Evolutionary conservation across 108 stramenopile species (phyloP).

Genomic region (Skeletonema potamos): DNA sequence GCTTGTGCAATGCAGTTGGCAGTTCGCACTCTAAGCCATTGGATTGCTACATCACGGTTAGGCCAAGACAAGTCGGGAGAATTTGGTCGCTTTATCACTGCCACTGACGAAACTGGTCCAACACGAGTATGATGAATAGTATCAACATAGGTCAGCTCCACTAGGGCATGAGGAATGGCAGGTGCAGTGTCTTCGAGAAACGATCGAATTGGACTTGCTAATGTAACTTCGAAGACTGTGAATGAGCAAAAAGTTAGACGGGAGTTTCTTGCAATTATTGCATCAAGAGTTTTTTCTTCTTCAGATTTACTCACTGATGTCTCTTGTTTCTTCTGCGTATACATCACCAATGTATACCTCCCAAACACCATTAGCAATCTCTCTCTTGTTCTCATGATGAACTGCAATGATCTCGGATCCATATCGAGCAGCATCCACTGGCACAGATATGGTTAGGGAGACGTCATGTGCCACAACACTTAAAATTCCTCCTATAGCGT

Average conservation of each 20-base stretch:
- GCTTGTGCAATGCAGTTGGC: constrained; percentile 21
- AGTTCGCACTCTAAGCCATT: constrained; percentile 43
- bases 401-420: constrained; percentile 48
- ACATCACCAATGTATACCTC: constrained; percentile 54
- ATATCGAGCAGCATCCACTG: constrained; percentile 10
- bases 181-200: constrained; percentile 1
- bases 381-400: constrained; percentile 42
- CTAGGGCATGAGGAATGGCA: constrained; percentile 14
- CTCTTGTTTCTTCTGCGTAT: constrained; percentile 54
- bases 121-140: constrained; percentile 28
- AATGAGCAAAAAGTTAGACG: not conserved
- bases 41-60: constrained; percentile 35
- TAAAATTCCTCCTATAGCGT: constrained; percentile 67
- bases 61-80: constrained; percentile 23
- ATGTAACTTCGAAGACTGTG: constrained; percentile 31
- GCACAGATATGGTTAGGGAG: constrained; percentile 39
- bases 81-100: constrained; percentile 31
- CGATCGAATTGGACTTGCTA: constrained; percentile 7
- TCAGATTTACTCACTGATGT: constrained; percentile 2
- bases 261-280: not conserved
- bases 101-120: constrained; percentile 24
- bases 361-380: constrained; percentile 35
- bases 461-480: constrained; percentile 65
- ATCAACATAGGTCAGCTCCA: constrained; percentile 33
- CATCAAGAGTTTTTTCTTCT: not conserved